These are phyloP conservation scores for Trichoderma sp. DNA, from an alignment of 2,329 filamentous ascomycete genomes.

Conservation along the genomic window DNA sequence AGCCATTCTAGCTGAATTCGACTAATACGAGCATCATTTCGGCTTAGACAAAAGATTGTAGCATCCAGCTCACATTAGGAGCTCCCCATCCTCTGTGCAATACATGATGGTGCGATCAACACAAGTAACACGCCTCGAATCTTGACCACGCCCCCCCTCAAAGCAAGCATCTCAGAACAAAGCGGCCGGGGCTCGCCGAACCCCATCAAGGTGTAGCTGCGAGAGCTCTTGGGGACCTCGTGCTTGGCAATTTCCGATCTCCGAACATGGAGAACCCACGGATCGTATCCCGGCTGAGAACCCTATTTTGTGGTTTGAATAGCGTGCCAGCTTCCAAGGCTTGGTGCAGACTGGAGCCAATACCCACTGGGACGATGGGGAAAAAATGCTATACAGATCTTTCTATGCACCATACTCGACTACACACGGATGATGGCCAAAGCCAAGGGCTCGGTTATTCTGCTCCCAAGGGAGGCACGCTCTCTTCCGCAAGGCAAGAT, in stretches of 20 bases:
- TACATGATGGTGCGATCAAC: neutral
- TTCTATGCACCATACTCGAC: neutral
- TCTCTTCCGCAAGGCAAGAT: neutral
- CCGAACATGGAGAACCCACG: neutral
- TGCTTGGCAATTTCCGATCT: neutral
- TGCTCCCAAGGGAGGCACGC: neutral
- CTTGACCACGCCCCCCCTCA: neutral
- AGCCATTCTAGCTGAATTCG: neutral
- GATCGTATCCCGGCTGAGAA: neutral
- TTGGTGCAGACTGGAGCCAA: neutral
- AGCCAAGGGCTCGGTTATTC: neutral
- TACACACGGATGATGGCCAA: neutral
- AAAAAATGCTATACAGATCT: neutral
- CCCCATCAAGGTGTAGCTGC: neutral
- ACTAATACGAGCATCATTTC: neutral
- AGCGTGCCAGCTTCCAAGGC: neutral
- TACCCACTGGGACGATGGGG: neutral
- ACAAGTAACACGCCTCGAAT: too few relatives aligned
- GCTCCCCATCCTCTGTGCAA: neutral
- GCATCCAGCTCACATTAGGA: neutral
- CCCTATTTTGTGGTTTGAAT: neutral
- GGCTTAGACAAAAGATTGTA: neutral
- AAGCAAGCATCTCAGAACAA: neutral
- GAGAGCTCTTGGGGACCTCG: neutral
- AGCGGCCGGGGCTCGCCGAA: neutral